Evolutionary conservation across 2,329 filamentous ascomycete species (phyloP).

Genomic region (Hymenoscyphus linearis): DNA sequence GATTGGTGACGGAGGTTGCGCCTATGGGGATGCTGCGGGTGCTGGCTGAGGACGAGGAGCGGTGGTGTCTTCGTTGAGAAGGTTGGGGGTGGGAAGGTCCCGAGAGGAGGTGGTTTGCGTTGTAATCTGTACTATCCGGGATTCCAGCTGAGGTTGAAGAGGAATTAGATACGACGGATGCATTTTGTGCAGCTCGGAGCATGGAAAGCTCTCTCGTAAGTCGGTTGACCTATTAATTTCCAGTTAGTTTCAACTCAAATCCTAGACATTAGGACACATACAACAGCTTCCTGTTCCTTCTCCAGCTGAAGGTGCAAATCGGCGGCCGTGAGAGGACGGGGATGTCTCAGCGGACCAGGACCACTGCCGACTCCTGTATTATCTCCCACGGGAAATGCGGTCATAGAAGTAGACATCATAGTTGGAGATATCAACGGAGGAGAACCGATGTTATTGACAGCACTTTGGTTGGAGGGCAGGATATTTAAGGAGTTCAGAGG

Average conservation of each 20-base stretch:
- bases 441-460: conserved; percentile 24
- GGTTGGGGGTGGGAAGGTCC: conserved; percentile 55
- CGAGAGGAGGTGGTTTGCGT: conserved; percentile 49
- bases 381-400: conserved; percentile 23
- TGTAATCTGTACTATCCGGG: conserved; percentile 42
- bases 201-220: conserved; percentile 82
- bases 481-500: conserved; percentile 23
- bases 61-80: conserved; percentile 49
- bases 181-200: conserved; percentile 67
- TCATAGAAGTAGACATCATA: conserved; percentile 11
- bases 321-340: conserved; percentile 78
- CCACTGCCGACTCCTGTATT: conserved; percentile 47
- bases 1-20: conserved; percentile 38
- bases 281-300: conserved; percentile 92
- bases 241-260: neutral
- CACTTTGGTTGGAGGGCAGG: conserved; percentile 30
- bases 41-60: conserved; percentile 47
- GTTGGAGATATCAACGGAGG: conserved; percentile 23
- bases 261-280: conserved; percentile 39
- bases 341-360: conserved; percentile 75
- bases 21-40: conserved; percentile 46
- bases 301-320: conserved; percentile 87
- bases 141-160: conserved; percentile 55
- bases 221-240: conserved; percentile 68
- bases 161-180: conserved; percentile 60